Evolutionary conservation across 73 alveolate species (phyloP).

Genomic region (Tetrahymena thermophila): DNA sequence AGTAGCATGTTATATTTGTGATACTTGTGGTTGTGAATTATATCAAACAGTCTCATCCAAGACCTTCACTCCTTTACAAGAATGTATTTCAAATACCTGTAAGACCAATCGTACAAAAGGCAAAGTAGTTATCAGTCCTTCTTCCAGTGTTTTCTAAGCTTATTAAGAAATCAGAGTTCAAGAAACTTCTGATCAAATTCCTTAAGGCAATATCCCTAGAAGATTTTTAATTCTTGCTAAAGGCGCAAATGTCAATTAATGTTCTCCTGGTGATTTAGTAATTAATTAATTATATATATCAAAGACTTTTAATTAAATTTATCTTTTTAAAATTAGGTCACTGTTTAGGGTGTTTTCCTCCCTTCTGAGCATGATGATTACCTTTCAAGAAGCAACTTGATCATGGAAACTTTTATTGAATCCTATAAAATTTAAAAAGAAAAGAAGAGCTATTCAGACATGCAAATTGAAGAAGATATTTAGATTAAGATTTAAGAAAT

Average conservation of each 20-base stretch:
- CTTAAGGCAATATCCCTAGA: slow-evolving; percentile 93
- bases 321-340: neutral
- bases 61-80: slow-evolving; percentile 79
- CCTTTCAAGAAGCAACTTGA: slow-evolving; percentile 59
- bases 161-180: slow-evolving; percentile 82
- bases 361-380: slow-evolving; percentile 70
- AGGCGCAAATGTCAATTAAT: slow-evolving; percentile 68
- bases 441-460: slow-evolving; percentile 80
- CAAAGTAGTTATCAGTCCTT: slow-evolving; percentile 62
- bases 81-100: slow-evolving; percentile 82
- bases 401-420: slow-evolving; percentile 88
- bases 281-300: neutral
- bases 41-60: slow-evolving; percentile 66
- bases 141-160: slow-evolving; percentile 77
- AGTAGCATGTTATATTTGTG: slow-evolving; percentile 92
- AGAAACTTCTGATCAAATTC: slow-evolving; percentile 89
- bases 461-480: slow-evolving; percentile 53
- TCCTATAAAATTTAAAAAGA: slow-evolving; percentile 71
- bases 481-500: slow-evolving; percentile 35
- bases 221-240: slow-evolving; percentile 67
- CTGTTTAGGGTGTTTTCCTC: slow-evolving; percentile 76
- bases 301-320: neutral
- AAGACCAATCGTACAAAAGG: slow-evolving; percentile 76
- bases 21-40: slow-evolving; percentile 91
- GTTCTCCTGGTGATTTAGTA: slow-evolving; percentile 94